Percentiles rank a stretch among this genome's conserved stretches.
Conservation (phyloP, 345 rosid genomes). For the Cardamine occulta region DNA sequence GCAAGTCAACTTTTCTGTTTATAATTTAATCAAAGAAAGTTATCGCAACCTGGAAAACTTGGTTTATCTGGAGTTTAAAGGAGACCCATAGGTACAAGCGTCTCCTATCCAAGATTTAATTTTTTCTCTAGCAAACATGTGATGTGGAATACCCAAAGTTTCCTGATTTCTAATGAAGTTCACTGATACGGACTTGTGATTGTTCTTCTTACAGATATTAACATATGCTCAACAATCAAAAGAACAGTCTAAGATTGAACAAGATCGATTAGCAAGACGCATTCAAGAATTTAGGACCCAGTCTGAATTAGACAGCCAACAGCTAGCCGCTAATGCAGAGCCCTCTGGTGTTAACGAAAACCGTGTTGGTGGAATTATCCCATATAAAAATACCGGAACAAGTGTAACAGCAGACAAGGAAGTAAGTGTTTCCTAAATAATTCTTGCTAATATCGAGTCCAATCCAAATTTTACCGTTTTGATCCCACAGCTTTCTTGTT, state of each 20-base stretch:
- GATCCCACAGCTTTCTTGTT: neutral
- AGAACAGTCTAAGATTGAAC: conserved; percentile 78
- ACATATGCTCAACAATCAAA: conserved; percentile 90
- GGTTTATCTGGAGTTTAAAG: neutral
- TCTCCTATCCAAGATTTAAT: neutral
- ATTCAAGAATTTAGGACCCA: conserved; percentile 94
- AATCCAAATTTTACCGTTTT: too few species aligned
- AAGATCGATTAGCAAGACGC: conserved; percentile 81
- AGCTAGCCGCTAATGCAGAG: conserved; percentile 52
- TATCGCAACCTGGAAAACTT: neutral
- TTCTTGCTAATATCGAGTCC: conserved; percentile 8
- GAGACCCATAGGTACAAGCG: neutral
- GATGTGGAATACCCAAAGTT: neutral
- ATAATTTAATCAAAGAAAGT: neutral
- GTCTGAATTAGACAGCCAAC: conserved; percentile 68
- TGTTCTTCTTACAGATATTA: conserved; percentile 57
- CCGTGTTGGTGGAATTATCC: conserved; percentile 51
- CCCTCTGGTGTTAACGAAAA: conserved; percentile 50
- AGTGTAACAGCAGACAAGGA: conserved; percentile 63
- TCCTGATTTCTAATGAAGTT: neutral
- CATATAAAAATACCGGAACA: conserved; percentile 60
- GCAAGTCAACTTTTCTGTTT: neutral
- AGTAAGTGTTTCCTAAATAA: conserved; percentile 51
- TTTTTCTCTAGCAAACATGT: conserved; percentile 2
- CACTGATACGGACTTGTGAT: conserved; percentile 7